Conservation (phyloP, 768 basidiomycete genomes). For the Boletus bicolor region DNA sequence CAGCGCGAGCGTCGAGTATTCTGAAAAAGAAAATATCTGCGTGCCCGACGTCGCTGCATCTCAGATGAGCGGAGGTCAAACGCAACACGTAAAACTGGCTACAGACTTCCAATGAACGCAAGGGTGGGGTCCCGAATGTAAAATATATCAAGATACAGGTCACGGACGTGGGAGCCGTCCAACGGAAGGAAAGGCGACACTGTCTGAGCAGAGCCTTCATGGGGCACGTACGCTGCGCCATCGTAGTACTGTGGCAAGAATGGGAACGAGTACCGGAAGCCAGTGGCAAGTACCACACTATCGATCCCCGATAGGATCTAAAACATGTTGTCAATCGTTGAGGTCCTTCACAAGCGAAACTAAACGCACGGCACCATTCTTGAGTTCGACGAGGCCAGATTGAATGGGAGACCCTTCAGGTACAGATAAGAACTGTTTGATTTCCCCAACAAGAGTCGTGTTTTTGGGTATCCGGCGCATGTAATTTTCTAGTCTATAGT, state of each 20-base stretch:
- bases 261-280: slow-evolving; percentile 1
- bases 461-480: slow-evolving; percentile 10
- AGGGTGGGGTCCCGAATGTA: background rate
- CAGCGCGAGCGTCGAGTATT: background rate
- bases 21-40: background rate
- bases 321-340: too few relatives aligned
- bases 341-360: background rate
- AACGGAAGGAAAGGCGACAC: background rate
- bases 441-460: background rate
- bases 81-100: too few relatives aligned
- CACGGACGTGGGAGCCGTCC: background rate
- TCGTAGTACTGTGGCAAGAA: background rate
- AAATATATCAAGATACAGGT: too few relatives aligned
- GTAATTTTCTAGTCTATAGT: background rate
- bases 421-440: slow-evolving; percentile 3
- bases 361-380: background rate
- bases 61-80: background rate
- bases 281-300: slow-evolving; percentile 13
- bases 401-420: slow-evolving; percentile 7
- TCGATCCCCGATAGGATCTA: slow-evolving; percentile 14
- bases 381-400: slow-evolving; percentile 4
- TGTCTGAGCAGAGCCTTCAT: background rate
- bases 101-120: background rate
- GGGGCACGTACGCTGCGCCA: background rate
- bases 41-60: background rate